A percentile compares a stretch with the other conserved stretches of the same genome.
These are phyloP conservation scores for Cudoniella acicularis DNA, from an alignment of 495 filamentous ascomycete species.

Conservation along the genomic window DNA sequence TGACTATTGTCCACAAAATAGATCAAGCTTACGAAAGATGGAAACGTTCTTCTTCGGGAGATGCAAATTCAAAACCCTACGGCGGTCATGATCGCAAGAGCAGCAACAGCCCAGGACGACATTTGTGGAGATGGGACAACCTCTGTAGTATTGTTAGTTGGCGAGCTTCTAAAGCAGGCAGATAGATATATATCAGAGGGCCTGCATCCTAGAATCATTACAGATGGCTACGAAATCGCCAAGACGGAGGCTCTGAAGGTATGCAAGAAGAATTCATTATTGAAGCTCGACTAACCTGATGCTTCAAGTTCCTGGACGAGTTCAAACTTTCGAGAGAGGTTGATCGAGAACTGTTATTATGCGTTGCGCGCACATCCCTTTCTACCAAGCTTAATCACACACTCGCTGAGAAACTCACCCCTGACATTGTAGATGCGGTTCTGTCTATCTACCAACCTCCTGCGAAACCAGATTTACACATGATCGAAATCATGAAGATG, in stretches of 20 bases:
- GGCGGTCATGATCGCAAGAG: constrained; percentile 97
- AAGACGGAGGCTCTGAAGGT: constrained; percentile 92
- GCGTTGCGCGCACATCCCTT: constrained; percentile 90
- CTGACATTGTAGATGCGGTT: constrained; percentile 92
- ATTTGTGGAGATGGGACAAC: constrained; percentile 98
- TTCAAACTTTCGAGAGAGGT: constrained; percentile 87
- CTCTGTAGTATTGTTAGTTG: constrained; percentile 90
- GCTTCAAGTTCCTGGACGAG: constrained; percentile 77
- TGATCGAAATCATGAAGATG: constrained; percentile 99
- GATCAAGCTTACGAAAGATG: constrained; percentile 99
- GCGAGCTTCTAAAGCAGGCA: constrained; percentile 96
- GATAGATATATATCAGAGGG: constrained; percentile 92
- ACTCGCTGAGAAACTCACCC: constrained; percentile 86
- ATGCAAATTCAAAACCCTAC: constrained; percentile 95
- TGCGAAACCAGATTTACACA: constrained; percentile 93
- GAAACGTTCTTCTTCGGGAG: constrained; percentile 89
- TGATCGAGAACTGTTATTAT: constrained; percentile 90
- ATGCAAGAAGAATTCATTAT: constrained; percentile 3
- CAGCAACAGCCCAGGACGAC: constrained; percentile 96
- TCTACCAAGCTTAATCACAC: constrained; percentile 88
- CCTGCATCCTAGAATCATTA: constrained; percentile 92
- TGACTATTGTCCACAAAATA: constrained; percentile 33
- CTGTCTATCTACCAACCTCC: constrained; percentile 87
- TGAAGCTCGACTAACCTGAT: not conserved
- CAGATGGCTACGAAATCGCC: constrained; percentile 95